Percentiles rank a stretch among this genome's conserved stretches.
Evolutionary conservation across 1,284 basidiomycete species (phyloP).

Genomic region (Ceratobasidium papillatum): DNA sequence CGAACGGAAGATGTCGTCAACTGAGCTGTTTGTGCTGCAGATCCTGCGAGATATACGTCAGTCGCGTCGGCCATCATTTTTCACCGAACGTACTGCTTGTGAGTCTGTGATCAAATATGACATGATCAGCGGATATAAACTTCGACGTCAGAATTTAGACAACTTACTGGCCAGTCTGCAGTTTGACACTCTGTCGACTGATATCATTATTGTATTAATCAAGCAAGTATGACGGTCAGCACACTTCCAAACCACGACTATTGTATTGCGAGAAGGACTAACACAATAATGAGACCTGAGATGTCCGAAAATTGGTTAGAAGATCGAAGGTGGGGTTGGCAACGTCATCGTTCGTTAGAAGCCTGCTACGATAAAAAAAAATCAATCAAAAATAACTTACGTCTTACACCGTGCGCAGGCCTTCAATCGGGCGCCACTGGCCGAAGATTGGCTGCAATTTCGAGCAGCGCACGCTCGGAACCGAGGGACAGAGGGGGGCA

Average conservation of each 20-base stretch:
- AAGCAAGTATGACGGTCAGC: slow-evolving; percentile 16
- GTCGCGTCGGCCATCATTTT: not conserved
- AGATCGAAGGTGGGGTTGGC: not conserved
- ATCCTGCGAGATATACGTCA: not conserved
- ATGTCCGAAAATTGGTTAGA: not conserved
- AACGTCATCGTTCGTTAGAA: not conserved
- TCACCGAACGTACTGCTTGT: slow-evolving; percentile 18
- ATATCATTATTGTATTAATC: slow-evolving; percentile 11
- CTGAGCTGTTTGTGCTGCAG: slow-evolving; percentile 17
- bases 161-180: slow-evolving; percentile 33
- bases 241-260: not conserved
- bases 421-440: not conserved
- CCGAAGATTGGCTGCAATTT: not conserved
- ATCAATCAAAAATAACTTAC: not conserved
- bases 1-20: slow-evolving; percentile 11
- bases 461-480: slow-evolving; percentile 15
- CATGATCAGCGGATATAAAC: not conserved
- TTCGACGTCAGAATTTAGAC: not conserved
- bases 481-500: slow-evolving; percentile 25
- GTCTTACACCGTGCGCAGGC: slow-evolving; percentile 28
- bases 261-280: not conserved
- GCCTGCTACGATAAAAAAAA: not conserved
- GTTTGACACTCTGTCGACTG: slow-evolving; percentile 30
- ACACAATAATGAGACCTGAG: slow-evolving; percentile 33
- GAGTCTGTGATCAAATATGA: not conserved